These are phyloP conservation scores for Tulasnella sp. DNA, from an alignment of 768 basidiomycete genomes.

Conservation along the genomic window DNA sequence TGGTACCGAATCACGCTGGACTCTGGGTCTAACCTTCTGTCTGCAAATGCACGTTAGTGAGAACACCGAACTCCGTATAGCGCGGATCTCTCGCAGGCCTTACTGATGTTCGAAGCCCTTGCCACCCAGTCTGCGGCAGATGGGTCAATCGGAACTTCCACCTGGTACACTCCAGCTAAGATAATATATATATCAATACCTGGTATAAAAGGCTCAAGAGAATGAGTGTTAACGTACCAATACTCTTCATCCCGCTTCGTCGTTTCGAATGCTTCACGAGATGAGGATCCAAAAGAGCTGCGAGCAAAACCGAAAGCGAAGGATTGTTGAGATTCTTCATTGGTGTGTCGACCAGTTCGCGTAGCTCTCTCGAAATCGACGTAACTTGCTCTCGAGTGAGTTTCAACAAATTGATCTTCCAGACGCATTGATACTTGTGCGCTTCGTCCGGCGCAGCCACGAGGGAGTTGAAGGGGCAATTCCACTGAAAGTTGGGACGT, in stretches of 20 bases:
- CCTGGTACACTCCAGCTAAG: background rate
- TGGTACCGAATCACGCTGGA: background rate
- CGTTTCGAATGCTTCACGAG: background rate
- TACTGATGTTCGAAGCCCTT: background rate
- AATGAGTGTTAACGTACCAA: background rate
- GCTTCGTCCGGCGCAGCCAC: background rate
- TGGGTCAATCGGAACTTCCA: background rate
- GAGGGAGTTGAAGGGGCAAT: background rate
- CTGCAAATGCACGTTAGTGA: background rate
- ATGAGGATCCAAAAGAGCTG: background rate
- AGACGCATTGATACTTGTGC: background rate
- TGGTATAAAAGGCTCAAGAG: too few relatives aligned
- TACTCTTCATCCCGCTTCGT: background rate
- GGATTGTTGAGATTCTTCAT: background rate
- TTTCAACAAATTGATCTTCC: background rate
- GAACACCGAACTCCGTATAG: background rate
- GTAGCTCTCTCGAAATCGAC: background rate
- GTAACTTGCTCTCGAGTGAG: background rate
- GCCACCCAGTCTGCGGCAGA: background rate
- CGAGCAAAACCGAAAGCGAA: background rate
- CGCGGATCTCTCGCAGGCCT: background rate
- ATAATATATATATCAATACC: background rate
- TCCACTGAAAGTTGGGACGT: background rate
- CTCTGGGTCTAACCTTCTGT: background rate
- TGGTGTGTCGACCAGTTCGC: background rate